Percentiles rank a stretch among this genome's conserved stretches.
Conservation (phyloP, 2,329 filamentous ascomycete genomes). For the Diplodia intermedia region DNA sequence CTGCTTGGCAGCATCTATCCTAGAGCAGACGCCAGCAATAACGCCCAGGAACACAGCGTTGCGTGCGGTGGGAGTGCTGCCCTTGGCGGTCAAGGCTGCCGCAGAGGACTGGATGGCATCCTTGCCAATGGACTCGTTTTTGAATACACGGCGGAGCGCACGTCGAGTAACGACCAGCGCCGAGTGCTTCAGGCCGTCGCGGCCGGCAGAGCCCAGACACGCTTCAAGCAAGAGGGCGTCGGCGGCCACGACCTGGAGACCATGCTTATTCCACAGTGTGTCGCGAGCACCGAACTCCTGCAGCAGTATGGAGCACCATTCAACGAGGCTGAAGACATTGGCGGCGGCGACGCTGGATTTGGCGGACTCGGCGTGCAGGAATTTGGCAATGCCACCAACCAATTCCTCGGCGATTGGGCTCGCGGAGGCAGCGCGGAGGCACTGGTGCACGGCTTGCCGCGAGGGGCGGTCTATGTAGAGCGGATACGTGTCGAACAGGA, state of each 20-base stretch:
- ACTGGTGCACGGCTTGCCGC: slow-evolving; percentile 80
- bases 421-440: slow-evolving; percentile 72
- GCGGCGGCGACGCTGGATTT: slow-evolving; percentile 79
- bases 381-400: slow-evolving; percentile 69
- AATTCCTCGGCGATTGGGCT: slow-evolving; percentile 62
- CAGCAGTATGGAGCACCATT: slow-evolving; percentile 86
- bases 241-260: slow-evolving; percentile 69
- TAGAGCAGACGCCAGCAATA: slow-evolving; percentile 83
- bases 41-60: slow-evolving; percentile 83
- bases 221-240: slow-evolving; percentile 78
- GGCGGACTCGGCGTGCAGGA: slow-evolving; percentile 73
- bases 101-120: slow-evolving; percentile 70
- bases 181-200: slow-evolving; percentile 71
- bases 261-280: slow-evolving; percentile 68
- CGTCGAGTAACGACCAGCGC: slow-evolving; percentile 80
- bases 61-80: slow-evolving; percentile 66
- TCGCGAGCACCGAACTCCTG: slow-evolving; percentile 69
- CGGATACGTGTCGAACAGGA: slow-evolving; percentile 86
- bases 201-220: slow-evolving; percentile 66
- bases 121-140: slow-evolving; percentile 62
- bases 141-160: slow-evolving; percentile 77
- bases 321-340: slow-evolving; percentile 85
- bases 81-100: slow-evolving; percentile 71
- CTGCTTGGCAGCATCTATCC: slow-evolving; percentile 68
- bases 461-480: slow-evolving; percentile 87